Percentiles rank a stretch among this genome's conserved stretches.
Conservation (phyloP, 2,329 filamentous ascomycete genomes). For the Fusarium equiseti region DNA sequence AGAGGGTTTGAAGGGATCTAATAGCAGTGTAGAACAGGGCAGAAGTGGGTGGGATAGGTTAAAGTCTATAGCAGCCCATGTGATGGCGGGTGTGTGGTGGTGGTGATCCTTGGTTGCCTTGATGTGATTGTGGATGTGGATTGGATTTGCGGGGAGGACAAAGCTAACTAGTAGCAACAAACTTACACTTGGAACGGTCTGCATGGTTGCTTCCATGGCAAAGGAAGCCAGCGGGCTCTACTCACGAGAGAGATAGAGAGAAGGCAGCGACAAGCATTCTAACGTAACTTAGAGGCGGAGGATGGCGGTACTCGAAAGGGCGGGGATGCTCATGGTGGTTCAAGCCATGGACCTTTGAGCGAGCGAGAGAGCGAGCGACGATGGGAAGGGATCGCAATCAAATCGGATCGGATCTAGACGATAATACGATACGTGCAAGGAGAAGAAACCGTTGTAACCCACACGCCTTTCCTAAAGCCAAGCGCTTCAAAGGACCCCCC, state of each 20-base stretch:
- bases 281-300: constrained; percentile 40
- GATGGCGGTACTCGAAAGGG: constrained; percentile 46
- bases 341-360: constrained; percentile 43
- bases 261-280: constrained; percentile 53
- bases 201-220: constrained; percentile 60
- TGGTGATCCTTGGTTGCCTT: constrained; percentile 38
- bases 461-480: constrained; percentile 17
- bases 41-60: constrained; percentile 35
- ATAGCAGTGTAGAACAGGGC: constrained; percentile 34
- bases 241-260: constrained; percentile 53
- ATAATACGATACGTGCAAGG: constrained; percentile 2
- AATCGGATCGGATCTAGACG: not conserved
- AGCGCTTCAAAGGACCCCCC: constrained; percentile 29
- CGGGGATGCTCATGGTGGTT: constrained; percentile 49
- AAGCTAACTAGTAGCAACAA: constrained; percentile 39
- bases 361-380: not conserved
- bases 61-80: constrained; percentile 44
- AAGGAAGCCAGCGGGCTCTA: constrained; percentile 52
- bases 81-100: constrained; percentile 39
- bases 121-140: constrained; percentile 36
- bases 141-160: constrained; percentile 39
- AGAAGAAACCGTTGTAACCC: constrained; percentile 35
- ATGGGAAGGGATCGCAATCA: constrained; percentile 23
- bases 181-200: constrained; percentile 66
- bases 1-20: constrained; percentile 38